Evolutionary conservation across 192 early-diverging fungal species (phyloP), one percentile per base, ranked within the genome.

Genomic region (Rhizophagus sp.): DNA sequence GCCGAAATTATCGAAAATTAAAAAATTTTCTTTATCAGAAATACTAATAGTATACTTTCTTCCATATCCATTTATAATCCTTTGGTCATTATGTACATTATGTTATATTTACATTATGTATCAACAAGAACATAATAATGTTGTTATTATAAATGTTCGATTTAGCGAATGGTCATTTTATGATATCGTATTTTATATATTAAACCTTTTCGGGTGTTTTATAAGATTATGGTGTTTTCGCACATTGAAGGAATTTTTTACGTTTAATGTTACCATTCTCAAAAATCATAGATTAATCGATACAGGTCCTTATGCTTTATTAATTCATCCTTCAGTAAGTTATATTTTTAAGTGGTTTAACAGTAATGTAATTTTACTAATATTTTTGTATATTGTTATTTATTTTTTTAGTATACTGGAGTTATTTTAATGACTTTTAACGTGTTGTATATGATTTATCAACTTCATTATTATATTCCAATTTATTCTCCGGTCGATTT

Each of bases 201-300:
- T 12, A 3, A 74, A 7, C 12, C 10, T 63, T 34, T 1, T 17
- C 7, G 74, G 74, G 13, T 15, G 30, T 61, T 39, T 10, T 7
- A 62, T 75, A 63, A 75, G 74, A 62, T 39, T 75, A 63, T 75
- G 74, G 74, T 75, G 74, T 39, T 75, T 62, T 62, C 25, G 34
- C 4, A 30, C 8, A 13, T 62, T 75, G 57, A 39, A 63, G 24
- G 61, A 61, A 62, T 75, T 62, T 75, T 75, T 75, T 47, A 62
- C 74, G 61, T 75, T 75, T 63, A 17, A 61, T 62, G 19, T 75
- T 39, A 36, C 11, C 0, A 62, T 75, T 24, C 12, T 62, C 8
- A 61, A 62, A 34, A 30, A 75, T 62, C 74, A 75, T 41, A 63
- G 30, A 62, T 63, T 75, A 24, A 62, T 75, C n/a, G 63, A 52